phyloP scores from a whole-genome alignment of 495 filamentous ascomycete genomes.

The Cercophora scortea region DNA sequence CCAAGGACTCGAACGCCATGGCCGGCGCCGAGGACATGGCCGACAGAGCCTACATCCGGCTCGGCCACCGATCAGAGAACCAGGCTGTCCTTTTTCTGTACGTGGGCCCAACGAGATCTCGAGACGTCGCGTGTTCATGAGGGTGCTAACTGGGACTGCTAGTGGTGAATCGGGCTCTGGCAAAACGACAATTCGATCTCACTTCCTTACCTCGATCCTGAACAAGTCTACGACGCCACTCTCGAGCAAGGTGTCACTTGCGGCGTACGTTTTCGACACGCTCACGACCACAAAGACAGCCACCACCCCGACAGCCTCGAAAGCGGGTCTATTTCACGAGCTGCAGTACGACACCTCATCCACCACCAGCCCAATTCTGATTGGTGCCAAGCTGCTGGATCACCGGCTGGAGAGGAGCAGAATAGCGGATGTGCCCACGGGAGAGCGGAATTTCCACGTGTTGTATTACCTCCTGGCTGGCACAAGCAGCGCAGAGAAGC shows the following conservation, averaged over 20 bases:
- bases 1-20: constrained; percentile 76
- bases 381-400: constrained; percentile 90
- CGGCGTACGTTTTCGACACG: constrained; percentile 89
- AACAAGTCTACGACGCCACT: constrained; percentile 85
- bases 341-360: constrained; percentile 90
- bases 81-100: constrained; percentile 90
- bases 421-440: constrained; percentile 83
- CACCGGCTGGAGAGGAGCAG: constrained; percentile 86
- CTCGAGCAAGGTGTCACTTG: constrained; percentile 85
- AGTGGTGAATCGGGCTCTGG: constrained; percentile 94
- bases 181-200: constrained; percentile 88
- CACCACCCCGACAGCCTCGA: constrained; percentile 90
- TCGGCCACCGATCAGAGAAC: constrained; percentile 87
- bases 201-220: constrained; percentile 74
- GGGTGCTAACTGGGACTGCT: constrained; percentile 16
- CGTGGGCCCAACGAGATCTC: constrained; percentile 23
- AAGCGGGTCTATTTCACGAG: constrained; percentile 89
- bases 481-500: constrained; percentile 82
- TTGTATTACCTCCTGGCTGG: constrained; percentile 92
- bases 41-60: constrained; percentile 67
- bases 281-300: constrained; percentile 96
- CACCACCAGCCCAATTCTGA: constrained; percentile 68
- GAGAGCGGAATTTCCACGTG: constrained; percentile 92
- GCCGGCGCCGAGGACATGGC: constrained; percentile 86
- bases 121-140: neutral